Evolutionary conservation across 106 monocot genomes (phyloP).

Genomic region (Dendrobium officinale): DNA sequence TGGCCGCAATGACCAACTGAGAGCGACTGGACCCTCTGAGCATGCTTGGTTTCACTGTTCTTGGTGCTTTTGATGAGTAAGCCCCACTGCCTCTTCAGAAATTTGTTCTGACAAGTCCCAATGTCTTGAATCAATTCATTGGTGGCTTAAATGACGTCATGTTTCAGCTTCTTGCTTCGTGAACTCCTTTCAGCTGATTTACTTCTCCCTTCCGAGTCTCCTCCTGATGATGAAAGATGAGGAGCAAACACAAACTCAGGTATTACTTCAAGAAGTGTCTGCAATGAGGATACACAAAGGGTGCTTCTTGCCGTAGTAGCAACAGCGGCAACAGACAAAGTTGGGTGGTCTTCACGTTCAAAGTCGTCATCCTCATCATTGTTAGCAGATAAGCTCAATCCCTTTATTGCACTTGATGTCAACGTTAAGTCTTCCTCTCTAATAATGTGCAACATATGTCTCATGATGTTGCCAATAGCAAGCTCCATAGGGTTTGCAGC

Average conservation of each 20-base stretch:
- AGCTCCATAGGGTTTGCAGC: conserved; percentile 39
- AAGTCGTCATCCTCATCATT: conserved; percentile 74
- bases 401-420: conserved; percentile 53
- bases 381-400: conserved; percentile 42
- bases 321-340: conserved; percentile 66
- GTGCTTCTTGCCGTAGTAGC: conserved; percentile 91
- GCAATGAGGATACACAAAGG: conserved; percentile 85
- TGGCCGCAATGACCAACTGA: conserved; percentile 56
- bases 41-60: conserved; percentile 50
- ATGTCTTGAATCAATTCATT: conserved; percentile 91
- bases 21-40: conserved; percentile 57
- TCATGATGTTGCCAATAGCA: conserved; percentile 92
- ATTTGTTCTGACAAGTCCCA: conserved; percentile 86
- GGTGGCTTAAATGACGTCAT: conserved; percentile 84
- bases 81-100: conserved; percentile 96
- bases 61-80: conserved; percentile 98
- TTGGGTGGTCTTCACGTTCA: conserved; percentile 38
- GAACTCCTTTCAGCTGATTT: conserved; percentile 77
- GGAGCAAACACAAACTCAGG: conserved; percentile 36
- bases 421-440: conserved; percentile 89
- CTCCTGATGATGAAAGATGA: conserved; percentile 58
- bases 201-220: conserved; percentile 95
- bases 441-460: conserved; percentile 89
- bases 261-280: conserved; percentile 87
- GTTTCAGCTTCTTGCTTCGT: conserved; percentile 71